phyloP scores from a whole-genome alignment of 352 stramenopile genomes.

The Globisporangium paroecandrum region DNA sequence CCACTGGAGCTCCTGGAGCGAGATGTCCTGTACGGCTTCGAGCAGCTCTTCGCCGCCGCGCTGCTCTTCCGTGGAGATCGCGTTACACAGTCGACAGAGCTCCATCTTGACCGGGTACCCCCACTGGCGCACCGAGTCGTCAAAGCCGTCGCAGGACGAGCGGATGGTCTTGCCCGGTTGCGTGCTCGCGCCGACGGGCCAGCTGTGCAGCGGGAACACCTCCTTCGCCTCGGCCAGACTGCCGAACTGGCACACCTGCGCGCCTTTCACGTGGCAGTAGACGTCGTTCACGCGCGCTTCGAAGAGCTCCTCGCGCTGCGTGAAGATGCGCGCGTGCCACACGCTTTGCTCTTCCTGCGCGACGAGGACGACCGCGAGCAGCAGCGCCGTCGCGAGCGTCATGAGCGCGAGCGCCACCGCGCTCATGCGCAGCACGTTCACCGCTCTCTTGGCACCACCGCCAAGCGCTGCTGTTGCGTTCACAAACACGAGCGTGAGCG shows the following conservation, averaged over 20 bases:
- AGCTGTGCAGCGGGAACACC: constrained; percentile 37
- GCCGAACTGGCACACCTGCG: constrained; percentile 34
- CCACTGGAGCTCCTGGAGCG: constrained; percentile 45
- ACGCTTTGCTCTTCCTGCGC: constrained; percentile 21
- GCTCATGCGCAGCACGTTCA: constrained; percentile 12
- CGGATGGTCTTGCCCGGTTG: constrained; percentile 29
- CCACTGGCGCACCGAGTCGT: constrained; percentile 39
- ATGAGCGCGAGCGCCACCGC: constrained; percentile 17
- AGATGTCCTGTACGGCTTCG: constrained; percentile 33
- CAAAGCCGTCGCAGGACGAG: constrained; percentile 37
- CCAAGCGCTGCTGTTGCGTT: constrained; percentile 7
- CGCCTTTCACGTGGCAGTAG: constrained; percentile 44
- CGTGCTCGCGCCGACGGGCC: constrained; percentile 33
- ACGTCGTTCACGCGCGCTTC: constrained; percentile 42
- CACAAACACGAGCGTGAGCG: constrained; percentile 26
- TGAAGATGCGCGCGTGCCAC: constrained; percentile 27
- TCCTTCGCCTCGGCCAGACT: constrained; percentile 36
- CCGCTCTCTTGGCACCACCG: constrained; percentile 4
- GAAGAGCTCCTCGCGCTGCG: constrained; percentile 26
- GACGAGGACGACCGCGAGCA: constrained; percentile 20
- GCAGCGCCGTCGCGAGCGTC: constrained; percentile 17
- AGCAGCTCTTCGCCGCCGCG: constrained; percentile 24
- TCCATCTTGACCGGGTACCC: constrained; percentile 51
- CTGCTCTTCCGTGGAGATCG: constrained; percentile 31
- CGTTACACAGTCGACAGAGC: constrained; percentile 37